Base-by-base conservation (phyloP, 495 filamentous ascomycete genomes). In the Amorphotheca resinae region DNA sequence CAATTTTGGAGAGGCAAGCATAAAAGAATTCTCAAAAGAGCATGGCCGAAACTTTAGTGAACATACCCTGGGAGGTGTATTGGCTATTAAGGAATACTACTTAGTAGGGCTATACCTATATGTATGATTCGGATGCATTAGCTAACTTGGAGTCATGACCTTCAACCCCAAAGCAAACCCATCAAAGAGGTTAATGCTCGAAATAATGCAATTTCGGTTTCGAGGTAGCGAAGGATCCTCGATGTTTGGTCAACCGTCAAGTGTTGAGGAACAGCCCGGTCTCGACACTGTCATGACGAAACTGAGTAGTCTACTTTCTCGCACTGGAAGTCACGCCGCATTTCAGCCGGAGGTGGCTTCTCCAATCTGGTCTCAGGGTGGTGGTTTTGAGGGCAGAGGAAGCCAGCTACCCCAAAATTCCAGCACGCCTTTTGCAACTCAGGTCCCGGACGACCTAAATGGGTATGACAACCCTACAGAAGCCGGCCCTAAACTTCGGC, bases 351-450 rank as follows among this genome's bases (percentile, higher is more conserved):
- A 33, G 4, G 31, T 22, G 15, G 11, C 18, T 14, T 39, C 45
- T 31, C 41, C 45, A 14, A 34, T 48, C 37, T 45, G 32, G n/a
- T 41, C 42, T 4, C 45, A 48, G 30, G 33, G 11, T 8, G 3
- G 4, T 20, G 4, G 22, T 16, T 12, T 23, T 15, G 22, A 9
- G 22, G 25, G 30, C 15, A 2, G 7, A 7, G 26, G n/a, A n/a
- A n/a, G n/a, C n/a, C n/a, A n/a, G n/a, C n/a, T n/a, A n/a, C n/a
- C n/a, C n/a, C n/a, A n/a, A n/a, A n/a, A n/a, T n/a, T n/a, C n/a
- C n/a, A n/a, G n/a, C n/a, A n/a, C n/a, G n/a, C n/a, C n/a, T n/a
- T 46, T 51, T 40, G 49, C 49, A 5, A 51, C 44, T 15, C 49
- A 51, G 25, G 25, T 42, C 1, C 17, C 22, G 11, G 32, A 8